Evolutionary conservation across 2,329 filamentous ascomycete genomes (phyloP), one percentile per base, ranked within the genome.

Genomic region (Fusarium tjaetaba): DNA sequence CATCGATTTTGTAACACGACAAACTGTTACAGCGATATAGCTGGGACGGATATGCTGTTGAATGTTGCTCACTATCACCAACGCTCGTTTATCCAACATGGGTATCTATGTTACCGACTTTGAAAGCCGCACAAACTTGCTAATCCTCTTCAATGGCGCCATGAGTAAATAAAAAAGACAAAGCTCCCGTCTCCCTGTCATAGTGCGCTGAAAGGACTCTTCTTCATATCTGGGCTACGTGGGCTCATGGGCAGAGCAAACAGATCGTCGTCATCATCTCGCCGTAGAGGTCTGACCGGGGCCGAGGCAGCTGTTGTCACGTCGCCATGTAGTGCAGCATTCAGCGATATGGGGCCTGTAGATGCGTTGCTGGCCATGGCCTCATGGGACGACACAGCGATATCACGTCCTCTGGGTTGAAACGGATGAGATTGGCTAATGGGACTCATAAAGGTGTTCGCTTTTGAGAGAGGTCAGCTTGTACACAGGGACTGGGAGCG

Each of bases 201-300:
- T 62, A 88, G 71, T 32, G 89, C 83, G 76, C 88, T 90, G 79
- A 97, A 98, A 0, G 94, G 95, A 79, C 93, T 95, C 76, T 91
- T 93, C 60, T 91, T 90, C 86, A 96, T 94, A 75, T 97, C 94
- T 0, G 95, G 95, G 77, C 93, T 95, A 57, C 95, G 87, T 2
- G 95, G 95, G 78, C 93, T 96, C 84, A 97, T 90, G 4, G 94
- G 94, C 59, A 97, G 88, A 1, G 94, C 95, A 79, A 98, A 98
- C 5, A 97, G 86, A 45, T 93, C 95, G 66, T 97, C 94, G 74
- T 94, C 92, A 2, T 72, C 77, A 34, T 81, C 80, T 39, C 76
- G 75, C 22, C 68, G 62, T 30, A 71, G 68, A 11, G 71, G 53
- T 22, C 73, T 70, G 22, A 67, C 65, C 24, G 77, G 72, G 11